Percentiles rank a stretch among this genome's conserved stretches.
These are phyloP conservation scores for Macrotyloma uniflorum DNA, from an alignment of 306 rosid genomes.

Conservation along the genomic window DNA sequence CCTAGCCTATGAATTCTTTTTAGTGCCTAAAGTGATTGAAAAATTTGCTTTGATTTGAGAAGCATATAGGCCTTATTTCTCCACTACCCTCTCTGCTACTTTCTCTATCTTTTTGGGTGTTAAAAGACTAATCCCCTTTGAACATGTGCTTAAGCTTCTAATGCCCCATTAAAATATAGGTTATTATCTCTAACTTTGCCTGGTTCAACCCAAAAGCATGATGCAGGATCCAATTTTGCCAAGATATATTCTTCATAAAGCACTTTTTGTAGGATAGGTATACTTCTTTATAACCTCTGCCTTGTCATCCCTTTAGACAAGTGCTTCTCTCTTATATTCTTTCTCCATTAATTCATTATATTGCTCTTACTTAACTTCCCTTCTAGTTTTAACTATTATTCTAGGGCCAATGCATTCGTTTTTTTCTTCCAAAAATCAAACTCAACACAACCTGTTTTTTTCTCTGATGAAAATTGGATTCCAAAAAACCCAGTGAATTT, in stretches of 20 bases:
- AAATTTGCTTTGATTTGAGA: slow-evolving; percentile 40
- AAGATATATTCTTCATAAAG: slow-evolving; percentile 50
- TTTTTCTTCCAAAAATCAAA: too few species aligned
- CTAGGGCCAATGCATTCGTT: slow-evolving; percentile 36
- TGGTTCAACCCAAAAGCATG: slow-evolving; percentile 46
- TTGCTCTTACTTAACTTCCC: not conserved
- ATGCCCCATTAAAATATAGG: slow-evolving; percentile 28
- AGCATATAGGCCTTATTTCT: slow-evolving; percentile 34
- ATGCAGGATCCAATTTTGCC: slow-evolving; percentile 41
- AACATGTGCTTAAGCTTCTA: slow-evolving; percentile 56
- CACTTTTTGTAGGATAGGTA: slow-evolving; percentile 47
- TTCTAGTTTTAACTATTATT: slow-evolving; percentile 30
- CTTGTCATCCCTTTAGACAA: slow-evolving; percentile 47
- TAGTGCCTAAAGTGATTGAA: slow-evolving; percentile 6
- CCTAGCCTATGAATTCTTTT: slow-evolving; percentile 5
- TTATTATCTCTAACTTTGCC: slow-evolving; percentile 38
- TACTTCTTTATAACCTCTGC: slow-evolving; percentile 37
- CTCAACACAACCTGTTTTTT: too few species aligned
- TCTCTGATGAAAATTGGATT: too few species aligned
- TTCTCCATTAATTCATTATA: slow-evolving; percentile 32
- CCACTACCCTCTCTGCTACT: slow-evolving; percentile 28
- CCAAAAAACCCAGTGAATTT: too few species aligned
- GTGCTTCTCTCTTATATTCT: slow-evolving; percentile 44
- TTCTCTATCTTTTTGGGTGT: slow-evolving; percentile 41
- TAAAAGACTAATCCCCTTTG: slow-evolving; percentile 52